phyloP scores from a whole-genome alignment of 169 alveolate species.

The Eimeria mitis region DNA sequence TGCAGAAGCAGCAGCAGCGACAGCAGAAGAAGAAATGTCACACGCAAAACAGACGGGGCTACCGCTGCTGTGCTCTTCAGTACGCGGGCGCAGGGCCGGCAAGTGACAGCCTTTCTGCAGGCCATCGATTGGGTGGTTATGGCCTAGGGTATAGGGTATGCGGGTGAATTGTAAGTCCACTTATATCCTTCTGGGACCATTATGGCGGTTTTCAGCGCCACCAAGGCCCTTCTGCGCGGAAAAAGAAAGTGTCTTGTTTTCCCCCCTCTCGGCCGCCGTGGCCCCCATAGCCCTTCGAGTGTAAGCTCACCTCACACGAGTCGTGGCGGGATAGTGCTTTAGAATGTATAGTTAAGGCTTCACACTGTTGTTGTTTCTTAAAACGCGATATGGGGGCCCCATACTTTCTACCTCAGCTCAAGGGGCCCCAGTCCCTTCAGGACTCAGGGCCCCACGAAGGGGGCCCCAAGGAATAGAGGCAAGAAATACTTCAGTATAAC shows the following conservation, averaged over 20 bases:
- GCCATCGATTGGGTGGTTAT: neutral
- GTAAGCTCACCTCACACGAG: neutral
- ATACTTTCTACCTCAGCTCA: neutral
- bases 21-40: neutral
- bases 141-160: neutral
- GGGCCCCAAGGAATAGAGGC: neutral
- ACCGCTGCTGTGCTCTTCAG: neutral
- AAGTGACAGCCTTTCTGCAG: neutral
- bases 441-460: neutral
- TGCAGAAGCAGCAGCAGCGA: slow-evolving; percentile 12
- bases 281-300: neutral
- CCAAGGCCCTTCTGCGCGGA: neutral
- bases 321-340: neutral
- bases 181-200: neutral
- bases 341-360: neutral
- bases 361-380: neutral
- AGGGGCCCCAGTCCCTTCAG: slow-evolving; percentile 19
- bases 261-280: neutral
- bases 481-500: neutral
- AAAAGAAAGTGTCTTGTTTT: neutral
- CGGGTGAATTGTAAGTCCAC: neutral
- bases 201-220: neutral
- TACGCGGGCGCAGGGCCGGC: neutral
- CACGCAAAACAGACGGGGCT: neutral
- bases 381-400: neutral